Base-by-base conservation (phyloP, 306 rosid genomes). In the Trichosanthes truncata region DNA sequence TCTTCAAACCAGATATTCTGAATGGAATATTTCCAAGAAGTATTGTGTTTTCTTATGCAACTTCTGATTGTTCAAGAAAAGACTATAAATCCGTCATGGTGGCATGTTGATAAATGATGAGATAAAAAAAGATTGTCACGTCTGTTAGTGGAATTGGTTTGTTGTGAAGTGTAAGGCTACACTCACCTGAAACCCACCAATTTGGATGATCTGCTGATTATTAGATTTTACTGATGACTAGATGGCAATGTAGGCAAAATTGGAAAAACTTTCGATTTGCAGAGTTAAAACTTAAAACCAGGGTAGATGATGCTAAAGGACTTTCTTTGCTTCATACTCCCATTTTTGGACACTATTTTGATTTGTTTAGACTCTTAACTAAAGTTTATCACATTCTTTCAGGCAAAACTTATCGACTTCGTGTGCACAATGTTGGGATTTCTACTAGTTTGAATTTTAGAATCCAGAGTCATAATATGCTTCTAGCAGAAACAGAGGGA, bases 371-470 rank as follows among this genome's bases (percentile, higher is more conserved):
- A 21, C 38, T 45, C 33, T 74, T 49, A 63, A 59, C 69, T 66
- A 21, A 38, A 14, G 10, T 68, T 25, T 46, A 40, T 72, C 51
- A 60, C 80, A n/a, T 84, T 61, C 76, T 82, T 82, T 79, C 97
- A 92, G 98, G 98, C 14, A 94, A 89, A 81, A 92, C 92, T 11
- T 94, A 94, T 33, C 90, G 95, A 61, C 12, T 94, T 69, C 97
- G 93, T 1, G 91, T 94, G 62, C 93, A 92, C 86, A 91, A 94
- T 23, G 97, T 94, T 80, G 97, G 98, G 82, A 79, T 89, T 74
- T 94, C 94, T 56, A 94, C 97, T 45, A 80, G 88, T 85, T 73
- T 94, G 86, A 94, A 92, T 86, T 94, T 94, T 14, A 91, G 98
- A 85, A 89, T 92, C 83, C 97, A 94, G 84, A 89, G 52, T 79